These are phyloP conservation scores for Lachnellula cervina DNA, from an alignment of 2,329 filamentous ascomycete genomes.

Conservation along the genomic window DNA sequence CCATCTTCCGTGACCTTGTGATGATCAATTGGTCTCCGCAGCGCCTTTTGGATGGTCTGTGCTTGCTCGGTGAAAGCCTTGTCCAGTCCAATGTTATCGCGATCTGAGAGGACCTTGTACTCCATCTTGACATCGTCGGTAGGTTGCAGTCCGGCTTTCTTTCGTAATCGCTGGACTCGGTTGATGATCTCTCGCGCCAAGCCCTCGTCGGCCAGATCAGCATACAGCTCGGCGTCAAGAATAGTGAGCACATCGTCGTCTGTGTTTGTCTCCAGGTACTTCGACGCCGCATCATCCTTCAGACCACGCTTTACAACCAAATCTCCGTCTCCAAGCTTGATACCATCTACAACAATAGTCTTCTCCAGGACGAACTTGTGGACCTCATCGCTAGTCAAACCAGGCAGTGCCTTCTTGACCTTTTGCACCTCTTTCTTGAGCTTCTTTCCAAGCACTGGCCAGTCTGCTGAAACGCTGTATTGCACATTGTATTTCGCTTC, in stretches of 20 bases:
- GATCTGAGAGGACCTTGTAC: constrained; percentile 75
- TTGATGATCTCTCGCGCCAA: constrained; percentile 89
- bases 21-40: constrained; percentile 72
- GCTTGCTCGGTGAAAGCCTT: constrained; percentile 65
- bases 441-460: constrained; percentile 93
- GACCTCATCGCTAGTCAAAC: constrained; percentile 73
- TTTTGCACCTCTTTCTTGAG: constrained; percentile 90
- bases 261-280: constrained; percentile 78
- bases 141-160: constrained; percentile 84
- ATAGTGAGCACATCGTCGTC: constrained; percentile 89
- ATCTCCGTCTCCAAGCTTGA: constrained; percentile 76
- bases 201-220: constrained; percentile 83
- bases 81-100: constrained; percentile 68
- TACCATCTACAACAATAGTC: constrained; percentile 78
- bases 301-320: constrained; percentile 76
- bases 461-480: constrained; percentile 86
- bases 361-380: constrained; percentile 70
- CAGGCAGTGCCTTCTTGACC: constrained; percentile 85
- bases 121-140: constrained; percentile 97
- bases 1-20: constrained; percentile 56
- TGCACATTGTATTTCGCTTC: constrained; percentile 90
- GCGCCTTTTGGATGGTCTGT: constrained; percentile 66
- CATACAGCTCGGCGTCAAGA: constrained; percentile 75
- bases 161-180: constrained; percentile 84
- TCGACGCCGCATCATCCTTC: constrained; percentile 64